These are phyloP conservation scores for Penicillium waksmanii DNA, from an alignment of 495 filamentous ascomycete species.

Conservation along the genomic window DNA sequence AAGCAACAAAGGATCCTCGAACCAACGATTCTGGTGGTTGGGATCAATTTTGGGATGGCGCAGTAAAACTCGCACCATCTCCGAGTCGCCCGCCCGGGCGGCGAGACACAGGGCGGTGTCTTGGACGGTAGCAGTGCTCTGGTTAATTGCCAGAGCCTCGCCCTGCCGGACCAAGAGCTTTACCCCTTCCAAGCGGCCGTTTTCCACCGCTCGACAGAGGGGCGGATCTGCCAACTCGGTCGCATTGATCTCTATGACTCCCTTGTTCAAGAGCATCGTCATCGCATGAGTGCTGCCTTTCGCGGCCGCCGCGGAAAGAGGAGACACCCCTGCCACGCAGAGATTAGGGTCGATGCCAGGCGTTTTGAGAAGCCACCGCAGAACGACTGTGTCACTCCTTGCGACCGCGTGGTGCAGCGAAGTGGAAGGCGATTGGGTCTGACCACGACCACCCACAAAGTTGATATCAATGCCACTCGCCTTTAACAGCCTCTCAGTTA, in stretches of 20 bases:
- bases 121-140: neutral
- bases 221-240: constrained; percentile 3
- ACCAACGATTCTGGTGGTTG: constrained; percentile 6
- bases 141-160: neutral
- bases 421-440: too few species aligned
- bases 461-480: too few species aligned
- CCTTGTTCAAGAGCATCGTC: constrained; percentile 5
- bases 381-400: constrained; percentile 12
- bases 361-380: neutral
- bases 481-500: constrained; percentile 15
- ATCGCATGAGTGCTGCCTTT: constrained; percentile 2
- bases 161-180: too few species aligned
- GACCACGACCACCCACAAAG: too few species aligned
- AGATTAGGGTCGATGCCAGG: constrained; percentile 2
- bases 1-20: constrained; percentile 9
- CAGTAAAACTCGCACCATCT: constrained; percentile 3
- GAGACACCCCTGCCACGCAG: neutral
- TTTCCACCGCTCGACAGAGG: too few species aligned
- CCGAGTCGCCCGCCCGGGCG: constrained; percentile 3
- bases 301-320: neutral
- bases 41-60: constrained; percentile 1
- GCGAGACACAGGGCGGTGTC: constrained; percentile 11
- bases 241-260: constrained; percentile 6
- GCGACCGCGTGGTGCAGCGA: constrained; percentile 13
- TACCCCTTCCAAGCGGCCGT: too few species aligned